These are phyloP conservation scores for Carex kokanica DNA, from an alignment of 176 grass and related monocot genomes.

Conservation along the genomic window DNA sequence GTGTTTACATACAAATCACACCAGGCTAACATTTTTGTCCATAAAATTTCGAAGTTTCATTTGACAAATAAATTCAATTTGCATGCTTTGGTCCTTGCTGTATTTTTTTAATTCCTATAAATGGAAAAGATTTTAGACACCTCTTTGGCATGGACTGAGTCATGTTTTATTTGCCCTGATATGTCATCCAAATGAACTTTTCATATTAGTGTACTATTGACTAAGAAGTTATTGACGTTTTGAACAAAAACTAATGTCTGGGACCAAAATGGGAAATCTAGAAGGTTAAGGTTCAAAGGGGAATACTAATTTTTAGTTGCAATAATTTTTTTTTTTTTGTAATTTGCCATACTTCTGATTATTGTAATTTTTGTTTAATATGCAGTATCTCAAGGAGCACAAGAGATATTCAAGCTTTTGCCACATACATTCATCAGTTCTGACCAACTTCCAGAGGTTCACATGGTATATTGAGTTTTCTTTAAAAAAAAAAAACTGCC, in stretches of 20 bases:
- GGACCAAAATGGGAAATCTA: neutral
- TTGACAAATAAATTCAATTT: neutral
- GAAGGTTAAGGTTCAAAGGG: neutral
- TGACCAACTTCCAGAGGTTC: conserved; percentile 71
- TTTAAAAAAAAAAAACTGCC: neutral
- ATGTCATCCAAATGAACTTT: neutral
- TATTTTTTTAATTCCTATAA: neutral
- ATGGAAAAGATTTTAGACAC: neutral
- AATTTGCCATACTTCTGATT: neutral
- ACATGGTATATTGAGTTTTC: conserved; percentile 39
- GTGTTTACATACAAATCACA: neutral
- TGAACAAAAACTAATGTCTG: neutral
- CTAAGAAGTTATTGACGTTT: neutral
- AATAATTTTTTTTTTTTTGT: conserved; percentile 17
- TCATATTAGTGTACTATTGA: neutral
- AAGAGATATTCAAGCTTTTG: conserved; percentile 98
- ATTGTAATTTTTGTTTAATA: conserved; percentile 31
- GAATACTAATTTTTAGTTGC: neutral
- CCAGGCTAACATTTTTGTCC: too few species aligned
- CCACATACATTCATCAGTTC: conserved; percentile 71
- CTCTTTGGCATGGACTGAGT: conserved; percentile 3
- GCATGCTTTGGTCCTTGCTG: neutral
- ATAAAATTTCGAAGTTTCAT: neutral
- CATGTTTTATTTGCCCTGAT: neutral
- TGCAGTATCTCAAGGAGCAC: conserved; percentile 90